Conservation (phyloP, 345 rosid species). For the Linum trigynum region DNA sequence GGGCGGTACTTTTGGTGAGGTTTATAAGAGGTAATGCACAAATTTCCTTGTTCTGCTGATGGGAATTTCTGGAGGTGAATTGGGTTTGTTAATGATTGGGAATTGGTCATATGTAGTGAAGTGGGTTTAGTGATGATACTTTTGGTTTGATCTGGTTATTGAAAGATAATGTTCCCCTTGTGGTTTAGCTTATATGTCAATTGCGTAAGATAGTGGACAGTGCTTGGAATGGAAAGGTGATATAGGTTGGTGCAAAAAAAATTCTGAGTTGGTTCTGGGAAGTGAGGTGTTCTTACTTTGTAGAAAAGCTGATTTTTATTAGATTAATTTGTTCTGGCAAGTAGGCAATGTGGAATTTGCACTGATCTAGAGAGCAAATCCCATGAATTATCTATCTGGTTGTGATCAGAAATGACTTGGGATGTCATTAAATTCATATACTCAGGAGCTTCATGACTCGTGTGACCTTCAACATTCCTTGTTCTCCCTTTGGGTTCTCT, state of each 20-base stretch:
- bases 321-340: too few species aligned
- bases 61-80: too few species aligned
- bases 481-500: not conserved
- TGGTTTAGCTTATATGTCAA: not conserved
- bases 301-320: too few species aligned
- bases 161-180: not conserved
- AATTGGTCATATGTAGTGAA: too few species aligned
- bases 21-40: slow-evolving; percentile 42
- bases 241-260: not conserved
- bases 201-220: not conserved
- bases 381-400: too few species aligned
- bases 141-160: not conserved
- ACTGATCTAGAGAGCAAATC: too few species aligned
- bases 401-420: too few species aligned
- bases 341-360: too few species aligned
- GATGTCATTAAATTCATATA: too few species aligned
- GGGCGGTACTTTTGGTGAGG: slow-evolving; percentile 66
- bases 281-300: not conserved
- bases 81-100: too few species aligned
- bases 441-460: not conserved
- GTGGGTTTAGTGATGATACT: not conserved
- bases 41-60: too few species aligned
- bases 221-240: not conserved
- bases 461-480: too few species aligned
- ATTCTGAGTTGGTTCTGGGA: not conserved